A percentile compares a stretch with the other conserved stretches of the same genome.
Conservation (phyloP, 495 filamentous ascomycete species). For the Opeltia flavorubescens region DNA sequence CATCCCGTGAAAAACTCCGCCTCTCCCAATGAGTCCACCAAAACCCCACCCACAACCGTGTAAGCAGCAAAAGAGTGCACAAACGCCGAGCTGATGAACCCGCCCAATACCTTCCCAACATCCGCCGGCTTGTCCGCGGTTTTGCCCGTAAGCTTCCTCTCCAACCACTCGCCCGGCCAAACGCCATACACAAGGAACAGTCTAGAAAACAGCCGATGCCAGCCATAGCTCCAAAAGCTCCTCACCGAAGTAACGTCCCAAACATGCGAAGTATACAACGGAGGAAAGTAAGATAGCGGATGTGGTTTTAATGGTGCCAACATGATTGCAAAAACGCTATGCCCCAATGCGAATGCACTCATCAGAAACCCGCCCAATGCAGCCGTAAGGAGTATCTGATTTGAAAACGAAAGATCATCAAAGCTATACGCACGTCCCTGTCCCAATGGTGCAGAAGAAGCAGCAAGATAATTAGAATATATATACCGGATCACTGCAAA, state of each 20-base stretch:
- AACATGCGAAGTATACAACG: slow-evolving; percentile 12
- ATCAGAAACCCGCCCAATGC: slow-evolving; percentile 13
- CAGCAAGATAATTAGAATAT: slow-evolving; percentile 2
- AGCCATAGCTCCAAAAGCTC: slow-evolving; percentile 17
- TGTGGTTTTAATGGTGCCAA: slow-evolving; percentile 12
- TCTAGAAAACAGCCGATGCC: slow-evolving; percentile 16
- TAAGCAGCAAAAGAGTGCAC: slow-evolving; percentile 16
- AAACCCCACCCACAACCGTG: slow-evolving; percentile 10
- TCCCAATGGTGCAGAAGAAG: too few relatives aligned
- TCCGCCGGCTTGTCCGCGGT: slow-evolving; percentile 5
- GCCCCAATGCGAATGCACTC: slow-evolving; percentile 11
- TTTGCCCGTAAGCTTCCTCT: slow-evolving; percentile 12
- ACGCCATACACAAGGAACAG: slow-evolving; percentile 16
- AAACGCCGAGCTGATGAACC: slow-evolving; percentile 13
- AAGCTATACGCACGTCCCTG: slow-evolving; percentile 1
- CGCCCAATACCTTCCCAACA: slow-evolving; percentile 15
- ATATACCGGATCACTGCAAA: slow-evolving; percentile 12
- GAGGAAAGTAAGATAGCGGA: slow-evolving; percentile 16
- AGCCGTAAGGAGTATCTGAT: slow-evolving; percentile 13
- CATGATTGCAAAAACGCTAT: slow-evolving; percentile 13
- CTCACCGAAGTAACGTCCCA: slow-evolving; percentile 12
- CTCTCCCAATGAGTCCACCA: slow-evolving; percentile 13
- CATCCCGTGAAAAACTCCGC: slow-evolving; percentile 15
- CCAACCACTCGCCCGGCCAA: slow-evolving; percentile 17
- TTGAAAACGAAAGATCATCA: slow-evolving; percentile 8